Percentiles rank a stretch among this genome's conserved stretches.
Evolutionary conservation across 805 yeast genomes (phyloP).

Genomic region (Debaryomyces hansenii): DNA sequence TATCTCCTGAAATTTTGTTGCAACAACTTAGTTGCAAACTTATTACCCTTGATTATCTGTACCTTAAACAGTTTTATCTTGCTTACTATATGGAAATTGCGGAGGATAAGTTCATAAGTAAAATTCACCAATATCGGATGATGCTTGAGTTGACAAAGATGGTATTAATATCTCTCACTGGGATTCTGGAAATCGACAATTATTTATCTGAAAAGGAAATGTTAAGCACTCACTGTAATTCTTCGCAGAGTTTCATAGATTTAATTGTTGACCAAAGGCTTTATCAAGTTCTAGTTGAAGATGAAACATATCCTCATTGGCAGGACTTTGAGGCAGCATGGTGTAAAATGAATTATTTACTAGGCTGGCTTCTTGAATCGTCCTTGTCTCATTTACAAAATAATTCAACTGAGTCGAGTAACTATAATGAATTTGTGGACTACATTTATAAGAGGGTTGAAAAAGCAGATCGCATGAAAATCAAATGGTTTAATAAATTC

Average conservation of each 20-base stretch:
- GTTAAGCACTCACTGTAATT: too few species aligned
- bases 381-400: slow-evolving; percentile 6
- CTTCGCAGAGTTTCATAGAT: too few species aligned
- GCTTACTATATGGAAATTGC: background rate
- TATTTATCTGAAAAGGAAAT: background rate
- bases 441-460: background rate
- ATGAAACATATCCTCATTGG: slow-evolving; percentile 16
- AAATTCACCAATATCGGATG: background rate
- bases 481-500: background rate
- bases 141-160: background rate
- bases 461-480: background rate
- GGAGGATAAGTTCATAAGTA: background rate
- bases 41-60: slow-evolving; percentile 5
- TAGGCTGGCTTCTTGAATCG: slow-evolving; percentile 21
- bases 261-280: slow-evolving; percentile 10
- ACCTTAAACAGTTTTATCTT: slow-evolving; percentile 13
- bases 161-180: background rate
- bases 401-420: background rate
- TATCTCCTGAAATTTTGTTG: slow-evolving; percentile 3
- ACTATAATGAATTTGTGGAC: background rate
- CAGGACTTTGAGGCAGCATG: slow-evolving; percentile 22
- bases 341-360: slow-evolving; percentile 22
- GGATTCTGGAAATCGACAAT: background rate
- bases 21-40: slow-evolving; percentile 12
- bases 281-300: slow-evolving; percentile 17